Conservation (phyloP, 495 filamentous ascomycete species). For the Trichoderma virens region DNA sequence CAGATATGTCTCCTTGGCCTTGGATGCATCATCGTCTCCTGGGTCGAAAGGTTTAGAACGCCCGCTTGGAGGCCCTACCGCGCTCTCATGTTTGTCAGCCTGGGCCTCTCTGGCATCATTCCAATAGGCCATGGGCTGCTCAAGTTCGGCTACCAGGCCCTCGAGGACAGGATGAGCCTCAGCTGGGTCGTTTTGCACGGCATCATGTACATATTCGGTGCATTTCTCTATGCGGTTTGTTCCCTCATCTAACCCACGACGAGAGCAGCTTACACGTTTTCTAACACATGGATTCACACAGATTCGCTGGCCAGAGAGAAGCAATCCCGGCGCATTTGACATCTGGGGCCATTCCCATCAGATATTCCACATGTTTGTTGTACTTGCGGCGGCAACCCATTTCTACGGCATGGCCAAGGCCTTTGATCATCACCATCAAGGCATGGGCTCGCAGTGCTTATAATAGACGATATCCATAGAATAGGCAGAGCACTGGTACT, state of each 20-base stretch:
- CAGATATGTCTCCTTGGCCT: constrained; percentile 71
- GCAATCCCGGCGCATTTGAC: constrained; percentile 58
- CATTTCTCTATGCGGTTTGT: constrained; percentile 64
- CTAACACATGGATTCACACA: no score
- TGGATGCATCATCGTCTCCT: constrained; percentile 65
- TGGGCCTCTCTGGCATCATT: constrained; percentile 77
- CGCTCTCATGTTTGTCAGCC: constrained; percentile 82
- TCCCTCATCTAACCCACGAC: neutral
- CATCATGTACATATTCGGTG: constrained; percentile 76
- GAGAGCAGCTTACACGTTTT: neutral
- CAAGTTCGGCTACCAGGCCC: constrained; percentile 39
- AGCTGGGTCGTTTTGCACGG: constrained; percentile 73
- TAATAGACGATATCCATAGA: neutral
- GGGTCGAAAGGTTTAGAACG: constrained; percentile 73
- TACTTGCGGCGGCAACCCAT: constrained; percentile 58
- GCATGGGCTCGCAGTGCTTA: constrained; percentile 28
- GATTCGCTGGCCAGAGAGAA: constrained; percentile 55
- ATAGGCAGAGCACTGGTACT: neutral
- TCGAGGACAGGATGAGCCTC: constrained; percentile 68
- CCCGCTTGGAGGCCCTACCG: constrained; percentile 77
- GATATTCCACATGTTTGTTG: constrained; percentile 67
- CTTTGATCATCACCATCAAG: constrained; percentile 40
- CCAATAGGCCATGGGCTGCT: constrained; percentile 64
- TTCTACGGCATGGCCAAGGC: constrained; percentile 51
- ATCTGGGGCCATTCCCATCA: constrained; percentile 75